Evolutionary conservation across 768 basidiomycete species (phyloP), one percentile per base, ranked within the genome.

Genomic region (Suillus luteus): DNA sequence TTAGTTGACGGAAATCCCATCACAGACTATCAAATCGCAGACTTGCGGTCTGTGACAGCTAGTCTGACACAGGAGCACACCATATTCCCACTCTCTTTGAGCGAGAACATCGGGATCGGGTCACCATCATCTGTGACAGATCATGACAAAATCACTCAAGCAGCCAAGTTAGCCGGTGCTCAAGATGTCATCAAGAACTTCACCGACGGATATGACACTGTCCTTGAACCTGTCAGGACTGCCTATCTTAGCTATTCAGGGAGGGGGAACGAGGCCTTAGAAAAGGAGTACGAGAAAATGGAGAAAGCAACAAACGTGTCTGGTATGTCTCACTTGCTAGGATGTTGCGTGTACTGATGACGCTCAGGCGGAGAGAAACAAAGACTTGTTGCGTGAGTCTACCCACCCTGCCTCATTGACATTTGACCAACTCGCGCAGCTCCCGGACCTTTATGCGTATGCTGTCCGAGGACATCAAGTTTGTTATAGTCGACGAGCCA

Each of bases 401-500:
- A 9, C 44, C 44, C 35, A 38, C 22, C 14, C 33, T 1, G 24
- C 40, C 44, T 62, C 54, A 1, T 44, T 40, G 15, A 6, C 41
- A 7, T 22, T 41, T 44, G 9, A 31, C 1, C 38, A 7, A 48
- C n/a, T 35, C n/a, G 11, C 22, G 31, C 46, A 76, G 75, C 22
- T 75, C 80, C 1, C 75, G 80, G 37, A 77, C 77, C 4, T 81
- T 81, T 68, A 78, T 80, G 76, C 76, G 80, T 1, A 66, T 81
- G 24, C 67, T 74, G 17, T 71, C 75, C 0, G 71, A 70, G 3
- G 59, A 70, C 10, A 67, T 76, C 31, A 72, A 70, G 48, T 69
- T 80, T 3, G 68, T 76, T 14, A 69, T 70, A 1, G 75, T 76
- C 10, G 79, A 79, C 57, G 78, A 80, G 60, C 79, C 79, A 1